Base-by-base conservation (phyloP, 768 basidiomycete species). In the Mycena rosella region DNA sequence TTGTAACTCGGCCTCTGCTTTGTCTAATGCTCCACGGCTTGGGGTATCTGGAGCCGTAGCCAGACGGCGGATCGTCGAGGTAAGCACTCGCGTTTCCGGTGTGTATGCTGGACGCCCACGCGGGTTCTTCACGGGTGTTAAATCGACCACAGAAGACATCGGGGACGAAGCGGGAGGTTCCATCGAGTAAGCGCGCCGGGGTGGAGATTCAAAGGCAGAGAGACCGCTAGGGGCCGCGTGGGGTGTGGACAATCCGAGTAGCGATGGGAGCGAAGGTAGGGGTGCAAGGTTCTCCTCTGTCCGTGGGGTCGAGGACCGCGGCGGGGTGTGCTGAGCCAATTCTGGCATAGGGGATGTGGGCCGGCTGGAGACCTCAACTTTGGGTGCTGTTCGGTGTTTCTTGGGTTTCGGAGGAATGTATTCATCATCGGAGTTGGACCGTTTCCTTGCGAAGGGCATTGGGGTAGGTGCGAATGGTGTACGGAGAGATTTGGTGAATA, bases 101-200 rank as follows among this genome's bases (percentile, higher is more conserved):
- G 59, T 48, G 30, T 49, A 60, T 17, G 59, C 47, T 8, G 34
- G 59, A 26, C 57, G 44, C 0, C 57, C 57, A 2, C 57, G 44
- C 17, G 44, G 29, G 44, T 47, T n/a, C 22, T 59, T 59, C 3
- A 59, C 45, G 0, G 57, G 57, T 34, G 57, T 59, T 8, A 42
- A 29, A 11, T 59, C 57, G 32, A 59, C 30, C 2, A 59, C 57
- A 22, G 57, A 59, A 13, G 57, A 59, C 57, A 59, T 59, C 3
- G 57, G 57, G 17, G 57, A 59, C 1, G 57, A 45, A 17, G 22
- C 15, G 22, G 55, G 38, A 30, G 44, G 29, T 17, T 42, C 56
- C 56, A 45, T 58, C 8, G 44, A 44, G 5, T 32, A 14, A 3
- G 9, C 38, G 38, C 38, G 45, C 29, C 18, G 20, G 14, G 44